Base-by-base conservation (phyloP, 805 yeast species). In the Zygoascus bituminiphila region DNA sequence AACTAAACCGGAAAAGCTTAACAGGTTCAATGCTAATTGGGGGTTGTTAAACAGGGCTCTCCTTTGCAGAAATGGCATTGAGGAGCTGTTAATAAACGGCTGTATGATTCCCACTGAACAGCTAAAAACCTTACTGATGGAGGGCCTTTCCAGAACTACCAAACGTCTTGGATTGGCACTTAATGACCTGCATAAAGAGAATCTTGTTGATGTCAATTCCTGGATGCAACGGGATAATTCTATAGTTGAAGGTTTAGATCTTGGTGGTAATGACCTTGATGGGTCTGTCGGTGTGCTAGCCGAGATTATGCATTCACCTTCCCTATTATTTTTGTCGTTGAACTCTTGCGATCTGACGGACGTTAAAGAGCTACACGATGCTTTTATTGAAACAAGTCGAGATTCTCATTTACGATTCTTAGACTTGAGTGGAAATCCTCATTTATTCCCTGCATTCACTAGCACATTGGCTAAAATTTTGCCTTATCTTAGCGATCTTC, bases 21-120 rank as follows among this genome's bases (percentile, higher is more conserved):
- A 81, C 58, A 74, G 96, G 50, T 76, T 86, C 2, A 81, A 79
- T 48, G 80, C 82, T 82, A 88, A 89, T 63, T 89, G 97, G 97
- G 66, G 77, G 1, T 66, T 86, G 43, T 74, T 91, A 49, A 78
- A 81, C 2, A 83, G 85, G 10, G 81, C 94, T 0, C 60, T 89
- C 17, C 71, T 72, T 17, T 75, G 74, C 17, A 70, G 95, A 53
- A 82, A 82, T 38, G 91, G 93, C 2, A 74, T 89, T 25, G 91
- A 82, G 52, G 96, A 87, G 59, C 66, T 89, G 49, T 72, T 87
- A 35, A 64, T 89, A 44, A 85, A 87, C 45, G 96, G 96, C 15
- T 74, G 88, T 70, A 66, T 84, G 67, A 73, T 69, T 80, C 47
- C 61, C 1, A 45, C 49, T 20, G 71, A 71, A 2, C 79, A 81